phyloP scores from a whole-genome alignment of 2,329 filamentous ascomycete species.

The Calonectria hongkongensis region DNA sequence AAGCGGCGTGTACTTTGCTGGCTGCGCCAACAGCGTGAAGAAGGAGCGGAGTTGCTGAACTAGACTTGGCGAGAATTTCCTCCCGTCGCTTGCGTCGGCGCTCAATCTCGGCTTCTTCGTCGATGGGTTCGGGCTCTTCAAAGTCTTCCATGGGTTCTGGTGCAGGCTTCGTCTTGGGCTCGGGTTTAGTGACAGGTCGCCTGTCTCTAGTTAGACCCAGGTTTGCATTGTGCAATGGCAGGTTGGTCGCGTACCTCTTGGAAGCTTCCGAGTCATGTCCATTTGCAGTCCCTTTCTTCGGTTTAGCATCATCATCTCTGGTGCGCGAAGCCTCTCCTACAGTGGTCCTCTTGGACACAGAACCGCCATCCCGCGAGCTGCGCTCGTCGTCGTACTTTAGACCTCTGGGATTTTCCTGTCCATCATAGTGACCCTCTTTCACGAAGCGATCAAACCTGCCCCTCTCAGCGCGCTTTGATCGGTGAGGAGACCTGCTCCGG shows the following conservation, averaged over 20 bases:
- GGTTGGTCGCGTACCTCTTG: conserved; percentile 42
- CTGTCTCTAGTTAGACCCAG: conserved; percentile 44
- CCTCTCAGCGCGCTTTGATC: conserved; percentile 61
- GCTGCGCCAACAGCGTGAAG: conserved; percentile 83
- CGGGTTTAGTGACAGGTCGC: conserved; percentile 43
- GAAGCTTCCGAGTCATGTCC: conserved; percentile 47
- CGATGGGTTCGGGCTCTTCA: conserved; percentile 76
- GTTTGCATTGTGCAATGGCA: background rate
- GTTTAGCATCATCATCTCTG: conserved; percentile 81
- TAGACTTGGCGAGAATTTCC: conserved; percentile 89
- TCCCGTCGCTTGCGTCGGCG: conserved; percentile 89
- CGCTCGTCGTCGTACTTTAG: conserved; percentile 68
- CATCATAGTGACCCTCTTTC: conserved; percentile 55
- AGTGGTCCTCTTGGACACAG: conserved; percentile 78
- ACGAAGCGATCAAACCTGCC: conserved; percentile 60
- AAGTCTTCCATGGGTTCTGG: conserved; percentile 65
- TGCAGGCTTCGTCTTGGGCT: conserved; percentile 49
- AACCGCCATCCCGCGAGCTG: conserved; percentile 67
- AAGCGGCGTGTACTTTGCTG: conserved; percentile 71
- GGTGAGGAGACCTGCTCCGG: conserved; percentile 71
- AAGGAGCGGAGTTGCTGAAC: conserved; percentile 82
- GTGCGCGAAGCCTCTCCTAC: conserved; percentile 75
- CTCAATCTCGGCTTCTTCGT: conserved; percentile 89
- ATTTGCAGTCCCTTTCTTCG: conserved; percentile 69
- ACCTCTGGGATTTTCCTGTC: conserved; percentile 48